Conservation (phyloP, 768 basidiomycete genomes). For the Stropharia rugosoannulata region DNA sequence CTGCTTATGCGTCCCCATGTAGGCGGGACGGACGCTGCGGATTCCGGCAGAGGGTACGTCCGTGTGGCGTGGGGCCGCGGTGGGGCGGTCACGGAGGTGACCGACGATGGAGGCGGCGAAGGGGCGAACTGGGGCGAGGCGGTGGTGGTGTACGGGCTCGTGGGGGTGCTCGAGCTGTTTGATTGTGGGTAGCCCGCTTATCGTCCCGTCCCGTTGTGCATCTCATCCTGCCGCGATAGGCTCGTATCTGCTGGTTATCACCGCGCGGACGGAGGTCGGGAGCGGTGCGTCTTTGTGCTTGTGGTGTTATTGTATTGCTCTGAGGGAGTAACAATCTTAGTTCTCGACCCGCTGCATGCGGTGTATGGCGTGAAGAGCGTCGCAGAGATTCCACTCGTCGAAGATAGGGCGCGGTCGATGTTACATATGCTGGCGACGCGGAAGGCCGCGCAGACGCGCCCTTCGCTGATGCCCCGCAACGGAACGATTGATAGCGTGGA, state of each 20-base stretch:
- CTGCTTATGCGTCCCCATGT: constrained; percentile 64
- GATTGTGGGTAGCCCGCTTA: constrained; percentile 47
- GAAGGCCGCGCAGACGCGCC: constrained; percentile 41
- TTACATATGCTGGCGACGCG: constrained; percentile 53
- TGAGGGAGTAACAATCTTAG: background rate
- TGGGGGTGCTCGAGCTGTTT: constrained; percentile 73
- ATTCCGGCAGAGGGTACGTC: constrained; percentile 30
- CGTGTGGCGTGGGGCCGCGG: constrained; percentile 58
- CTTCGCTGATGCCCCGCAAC: constrained; percentile 40
- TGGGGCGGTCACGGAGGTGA: constrained; percentile 46
- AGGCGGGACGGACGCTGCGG: constrained; percentile 7
- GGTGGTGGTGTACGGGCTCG: constrained; percentile 70
- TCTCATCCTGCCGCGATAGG: constrained; percentile 34
- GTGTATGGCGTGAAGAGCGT: constrained; percentile 73
- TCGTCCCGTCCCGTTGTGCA: background rate
- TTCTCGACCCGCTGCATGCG: constrained; percentile 58
- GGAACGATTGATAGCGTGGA: constrained; percentile 13
- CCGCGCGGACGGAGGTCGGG: constrained; percentile 61
- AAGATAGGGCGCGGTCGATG: constrained; percentile 56
- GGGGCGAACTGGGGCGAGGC: constrained; percentile 49
- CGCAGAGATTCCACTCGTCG: constrained; percentile 67
- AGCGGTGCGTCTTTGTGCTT: constrained; percentile 46
- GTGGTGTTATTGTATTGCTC: background rate
- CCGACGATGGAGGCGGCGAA: background rate
- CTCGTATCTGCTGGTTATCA: constrained; percentile 76